Evolutionary conservation across 176 grass and related monocot species (phyloP).

Genomic region (Elaeis guineensis): DNA sequence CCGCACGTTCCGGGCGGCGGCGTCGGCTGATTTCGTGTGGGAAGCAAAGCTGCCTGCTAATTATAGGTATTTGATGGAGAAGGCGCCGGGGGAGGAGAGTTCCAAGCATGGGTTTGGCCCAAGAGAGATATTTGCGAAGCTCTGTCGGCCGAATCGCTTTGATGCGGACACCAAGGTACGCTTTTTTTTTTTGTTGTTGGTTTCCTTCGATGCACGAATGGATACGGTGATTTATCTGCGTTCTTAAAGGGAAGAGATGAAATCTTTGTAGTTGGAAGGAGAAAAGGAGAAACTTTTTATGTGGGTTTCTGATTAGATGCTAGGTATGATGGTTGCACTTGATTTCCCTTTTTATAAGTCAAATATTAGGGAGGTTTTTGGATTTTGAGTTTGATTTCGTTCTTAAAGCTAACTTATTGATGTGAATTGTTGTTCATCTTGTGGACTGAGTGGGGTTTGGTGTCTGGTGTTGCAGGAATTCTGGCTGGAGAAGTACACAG

Average conservation of each 20-base stretch:
- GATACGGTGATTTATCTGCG: not conserved
- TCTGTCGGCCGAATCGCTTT: not conserved
- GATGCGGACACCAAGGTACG: not conserved
- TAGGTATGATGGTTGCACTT: no score
- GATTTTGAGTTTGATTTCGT: no score
- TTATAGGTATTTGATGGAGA: constrained; percentile 4
- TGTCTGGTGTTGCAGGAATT: not conserved
- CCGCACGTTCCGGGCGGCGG: not conserved
- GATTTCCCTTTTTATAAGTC: no score
- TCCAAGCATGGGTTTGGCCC: not conserved
- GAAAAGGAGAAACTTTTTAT: no score
- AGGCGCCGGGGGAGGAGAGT: not conserved
- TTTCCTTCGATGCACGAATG: not conserved
- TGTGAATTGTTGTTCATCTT: not conserved
- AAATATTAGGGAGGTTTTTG: no score
- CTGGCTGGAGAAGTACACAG: constrained; percentile 3
- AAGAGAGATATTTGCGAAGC: not conserved
- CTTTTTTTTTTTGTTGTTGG: not conserved
- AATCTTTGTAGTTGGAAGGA: no score
- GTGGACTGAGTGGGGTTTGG: not conserved
- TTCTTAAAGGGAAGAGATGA: no score
- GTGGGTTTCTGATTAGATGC: no score
- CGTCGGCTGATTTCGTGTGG: constrained; percentile 4
- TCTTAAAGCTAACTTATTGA: no score
- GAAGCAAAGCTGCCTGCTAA: not conserved